Conservation (phyloP, 306 rosid species). For the Malus fusca region DNA sequence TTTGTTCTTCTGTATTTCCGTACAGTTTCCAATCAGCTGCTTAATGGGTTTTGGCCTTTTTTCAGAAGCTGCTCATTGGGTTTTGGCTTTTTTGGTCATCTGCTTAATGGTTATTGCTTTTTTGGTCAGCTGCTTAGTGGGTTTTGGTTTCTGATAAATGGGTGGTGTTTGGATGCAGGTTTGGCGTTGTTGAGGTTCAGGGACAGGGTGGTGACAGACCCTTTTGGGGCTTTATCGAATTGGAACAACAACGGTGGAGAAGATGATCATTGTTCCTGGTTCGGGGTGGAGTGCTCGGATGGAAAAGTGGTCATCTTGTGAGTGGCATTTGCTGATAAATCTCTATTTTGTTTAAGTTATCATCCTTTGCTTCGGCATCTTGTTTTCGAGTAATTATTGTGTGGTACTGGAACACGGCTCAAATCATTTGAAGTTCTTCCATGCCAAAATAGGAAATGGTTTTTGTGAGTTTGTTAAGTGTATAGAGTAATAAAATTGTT, state of each 20-base stretch:
- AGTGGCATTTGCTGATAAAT: constrained; percentile 14
- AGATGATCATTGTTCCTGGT: constrained; percentile 55
- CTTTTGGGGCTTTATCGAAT: constrained; percentile 37
- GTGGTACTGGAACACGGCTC: not conserved
- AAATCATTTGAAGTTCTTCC: not conserved
- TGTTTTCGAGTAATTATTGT: not conserved
- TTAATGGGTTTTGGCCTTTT: not conserved
- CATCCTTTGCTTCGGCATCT: not conserved
- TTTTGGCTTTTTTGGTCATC: not conserved
- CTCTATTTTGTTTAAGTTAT: not conserved
- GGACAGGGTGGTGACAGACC: constrained; percentile 45
- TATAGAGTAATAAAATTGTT: too few species aligned
- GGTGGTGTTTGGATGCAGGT: constrained; percentile 44
- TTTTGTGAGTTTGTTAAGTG: not conserved
- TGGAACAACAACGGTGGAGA: constrained; percentile 44
- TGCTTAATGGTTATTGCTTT: not conserved
- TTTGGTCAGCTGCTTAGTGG: not conserved
- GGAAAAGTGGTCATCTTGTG: constrained; percentile 64
- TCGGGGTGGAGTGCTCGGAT: constrained; percentile 59
- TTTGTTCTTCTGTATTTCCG: not conserved
- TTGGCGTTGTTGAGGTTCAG: constrained; percentile 43
- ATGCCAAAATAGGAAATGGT: not conserved
- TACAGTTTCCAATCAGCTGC: not conserved
- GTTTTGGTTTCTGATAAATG: not conserved
- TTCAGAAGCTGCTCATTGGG: not conserved